Conservation (phyloP, 257 asterid genomes). For the Buddleja alternifolia region DNA sequence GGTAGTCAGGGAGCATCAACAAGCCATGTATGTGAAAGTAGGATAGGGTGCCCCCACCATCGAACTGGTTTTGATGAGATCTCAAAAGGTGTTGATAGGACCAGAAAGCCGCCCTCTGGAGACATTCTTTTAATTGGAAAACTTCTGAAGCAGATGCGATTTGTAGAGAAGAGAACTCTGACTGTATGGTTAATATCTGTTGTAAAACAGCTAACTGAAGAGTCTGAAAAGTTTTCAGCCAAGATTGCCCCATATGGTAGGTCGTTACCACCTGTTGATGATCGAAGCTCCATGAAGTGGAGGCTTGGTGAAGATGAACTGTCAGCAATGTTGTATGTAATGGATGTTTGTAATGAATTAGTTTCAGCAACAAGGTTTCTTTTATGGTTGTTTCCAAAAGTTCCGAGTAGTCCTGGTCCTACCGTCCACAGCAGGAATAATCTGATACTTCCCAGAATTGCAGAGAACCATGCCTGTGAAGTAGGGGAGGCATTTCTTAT, state of each 20-base stretch:
- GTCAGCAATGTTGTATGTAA: slow-evolving; percentile 72
- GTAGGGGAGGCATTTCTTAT: slow-evolving; percentile 87
- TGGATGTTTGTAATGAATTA: slow-evolving; percentile 83
- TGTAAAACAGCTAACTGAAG: slow-evolving; percentile 79
- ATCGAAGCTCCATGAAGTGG: slow-evolving; percentile 66
- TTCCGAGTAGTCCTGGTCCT: slow-evolving; percentile 61
- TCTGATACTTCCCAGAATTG: slow-evolving; percentile 60
- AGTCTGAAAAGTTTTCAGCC: slow-evolving; percentile 64
- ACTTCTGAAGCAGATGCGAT: slow-evolving; percentile 72
- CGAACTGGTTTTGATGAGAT: slow-evolving; percentile 61
- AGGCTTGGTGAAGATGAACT: slow-evolving; percentile 92
- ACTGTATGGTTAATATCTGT: slow-evolving; percentile 72
- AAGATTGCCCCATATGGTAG: slow-evolving; percentile 75
- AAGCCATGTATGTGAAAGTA: slow-evolving; percentile 90
- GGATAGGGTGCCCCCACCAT: slow-evolving; percentile 81
- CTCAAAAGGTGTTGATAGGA: slow-evolving; percentile 57
- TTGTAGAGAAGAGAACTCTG: slow-evolving; percentile 69
- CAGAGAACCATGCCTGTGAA: slow-evolving; percentile 70
- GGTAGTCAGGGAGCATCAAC: slow-evolving; percentile 99
- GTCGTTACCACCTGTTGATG: slow-evolving; percentile 64
- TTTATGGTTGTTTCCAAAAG: slow-evolving; percentile 87
- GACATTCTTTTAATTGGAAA: slow-evolving; percentile 76
- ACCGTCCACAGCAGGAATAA: slow-evolving; percentile 62
- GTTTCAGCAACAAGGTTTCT: slow-evolving; percentile 80
- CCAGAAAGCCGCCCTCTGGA: slow-evolving; percentile 44